A percentile compares a stretch with the other conserved stretches of the same genome.
These are phyloP conservation scores for Xylariaceae sp. DNA, from an alignment of 2,329 filamentous ascomycete species.

Conservation along the genomic window DNA sequence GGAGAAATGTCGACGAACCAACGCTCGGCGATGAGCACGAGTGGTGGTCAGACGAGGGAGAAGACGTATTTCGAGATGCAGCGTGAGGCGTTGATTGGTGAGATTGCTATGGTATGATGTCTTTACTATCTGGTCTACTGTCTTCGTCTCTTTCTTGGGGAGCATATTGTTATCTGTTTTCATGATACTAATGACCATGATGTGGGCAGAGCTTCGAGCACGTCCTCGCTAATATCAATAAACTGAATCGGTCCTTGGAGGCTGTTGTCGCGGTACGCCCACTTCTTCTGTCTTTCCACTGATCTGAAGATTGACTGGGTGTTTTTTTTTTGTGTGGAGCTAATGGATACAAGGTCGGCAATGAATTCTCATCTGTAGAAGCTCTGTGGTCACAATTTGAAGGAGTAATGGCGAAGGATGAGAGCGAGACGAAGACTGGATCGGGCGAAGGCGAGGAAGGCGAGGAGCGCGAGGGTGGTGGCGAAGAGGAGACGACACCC, in stretches of 20 bases:
- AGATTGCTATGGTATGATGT: conserved; percentile 63
- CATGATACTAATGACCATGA: neutral
- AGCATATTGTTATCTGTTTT: too few species aligned
- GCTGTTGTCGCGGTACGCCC: conserved; percentile 74
- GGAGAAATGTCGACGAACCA: neutral
- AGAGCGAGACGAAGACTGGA: conserved; percentile 30
- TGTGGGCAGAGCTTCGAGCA: conserved; percentile 69
- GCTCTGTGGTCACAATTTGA: conserved; percentile 97
- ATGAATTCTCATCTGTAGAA: conserved; percentile 96
- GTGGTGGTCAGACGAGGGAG: conserved; percentile 31
- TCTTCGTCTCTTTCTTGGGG: too few species aligned
- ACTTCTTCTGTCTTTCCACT: neutral
- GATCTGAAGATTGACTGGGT: too few species aligned
- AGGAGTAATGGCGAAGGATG: conserved; percentile 81
- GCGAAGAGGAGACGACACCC: conserved; percentile 11
- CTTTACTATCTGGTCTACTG: neutral
- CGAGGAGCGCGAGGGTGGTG: conserved; percentile 21
- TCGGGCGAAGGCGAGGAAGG: conserved; percentile 26
- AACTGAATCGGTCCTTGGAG: conserved; percentile 86
- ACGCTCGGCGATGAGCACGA: conserved; percentile 18
- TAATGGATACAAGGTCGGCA: conserved; percentile 62
- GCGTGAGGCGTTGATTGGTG: conserved; percentile 64
- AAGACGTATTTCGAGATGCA: conserved; percentile 74
- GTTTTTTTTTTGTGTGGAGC: too few species aligned
- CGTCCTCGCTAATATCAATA: conserved; percentile 93